Evolutionary conservation across 2,329 filamentous ascomycete species (phyloP), one percentile per base, ranked within the genome.

Genomic region (Neoascochyta sp.): DNA sequence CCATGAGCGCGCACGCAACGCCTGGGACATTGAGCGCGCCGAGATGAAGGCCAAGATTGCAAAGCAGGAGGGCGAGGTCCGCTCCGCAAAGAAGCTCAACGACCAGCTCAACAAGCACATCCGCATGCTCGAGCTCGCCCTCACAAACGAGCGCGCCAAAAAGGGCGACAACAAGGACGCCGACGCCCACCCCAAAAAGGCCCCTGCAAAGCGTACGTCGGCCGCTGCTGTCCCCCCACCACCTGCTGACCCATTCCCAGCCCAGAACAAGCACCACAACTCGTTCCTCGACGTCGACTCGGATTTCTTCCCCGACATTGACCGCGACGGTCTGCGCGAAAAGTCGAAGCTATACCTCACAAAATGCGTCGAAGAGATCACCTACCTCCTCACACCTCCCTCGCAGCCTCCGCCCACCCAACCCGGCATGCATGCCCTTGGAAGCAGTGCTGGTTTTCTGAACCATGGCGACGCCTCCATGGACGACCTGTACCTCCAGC

Each of bases 21-120:
- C 88, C 20, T 98, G 92, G 92, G 92, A 98, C 66, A 98, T 98
- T 61, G 92, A 98, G 67, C 83, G 88, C 59, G 92, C 94, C 54
- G 92, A 98, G 69, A 96, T 98, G 92, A 95, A 94, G 71, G 88
- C 86, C 48, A 82, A 93, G 57, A 95, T 98, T 68, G 90, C 90
- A 29, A 84, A 86, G 54, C 78, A 96, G 45, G 92, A 98, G 66
- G 92, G 92, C 32, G 86, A 94, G 48, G 78, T 83, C 17, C 76
- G 89, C 44, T 86, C 90, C 47, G 83, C 86, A 28, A 92, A 94
- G 65, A 83, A 86, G 40, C 79, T 89, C 35, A 89, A 94, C 53
- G 88, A 89, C 64, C 86, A 88, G 18, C 69, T 95, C 32, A 88
- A 86, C 61, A 88, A 88, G 69, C 93, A 95, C 57, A 84, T 96